Base-by-base conservation (phyloP, 352 stramenopile species). In the Phytophthora sp. region DNA sequence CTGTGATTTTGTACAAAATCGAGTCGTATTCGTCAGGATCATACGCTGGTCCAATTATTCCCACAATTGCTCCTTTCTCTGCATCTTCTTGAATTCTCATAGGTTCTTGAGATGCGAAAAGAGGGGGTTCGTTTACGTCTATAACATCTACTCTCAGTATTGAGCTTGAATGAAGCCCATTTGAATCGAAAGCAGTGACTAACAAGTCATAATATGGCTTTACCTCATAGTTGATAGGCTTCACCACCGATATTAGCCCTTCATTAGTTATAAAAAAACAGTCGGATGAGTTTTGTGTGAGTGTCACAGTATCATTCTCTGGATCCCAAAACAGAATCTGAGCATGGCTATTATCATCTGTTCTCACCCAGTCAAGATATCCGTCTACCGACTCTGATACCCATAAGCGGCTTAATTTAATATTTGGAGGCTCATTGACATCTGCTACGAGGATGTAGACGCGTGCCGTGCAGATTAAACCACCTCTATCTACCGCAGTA, bases 21-120 rank as follows among this genome's bases (percentile, higher is more conserved):
- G 75, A 26, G 48, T 89, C 77, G n/a, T 63, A 82, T 51, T 60
- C 44, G 21, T 89, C 79, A 5, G 77, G 75, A 50, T 89, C 79
- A 26, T 72, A 79, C 9, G 74, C 79, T 18, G 54, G 20, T 15
- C 27, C 49, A 11, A 84, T 27, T 3, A 69, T 54, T 0, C 76
- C 79, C 1, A 89, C 50, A 12, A 77, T 15, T 1, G 66, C 48
- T 7, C 77, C 76, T n/a, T 56, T 62, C 10, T 39, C 44, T 5
- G 69, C 54, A 41, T 87, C 73, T 60, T 89, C 77, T 21, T 51
- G 26, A 34, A 87, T 68, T 21, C 15, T 41, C 37, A 89, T 72
- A 7, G 31, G 39, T 17, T 24, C 56, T 24, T 79, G 69, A 9
- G 35, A 11, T 2, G 62, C 51, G 34, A 89, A 77, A n/a, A 76